A percentile compares a stretch with the other conserved stretches of the same genome.
phyloP scores from a whole-genome alignment of 2,329 filamentous ascomycete genomes.

The Aspergillus brunneoviolaceus region DNA sequence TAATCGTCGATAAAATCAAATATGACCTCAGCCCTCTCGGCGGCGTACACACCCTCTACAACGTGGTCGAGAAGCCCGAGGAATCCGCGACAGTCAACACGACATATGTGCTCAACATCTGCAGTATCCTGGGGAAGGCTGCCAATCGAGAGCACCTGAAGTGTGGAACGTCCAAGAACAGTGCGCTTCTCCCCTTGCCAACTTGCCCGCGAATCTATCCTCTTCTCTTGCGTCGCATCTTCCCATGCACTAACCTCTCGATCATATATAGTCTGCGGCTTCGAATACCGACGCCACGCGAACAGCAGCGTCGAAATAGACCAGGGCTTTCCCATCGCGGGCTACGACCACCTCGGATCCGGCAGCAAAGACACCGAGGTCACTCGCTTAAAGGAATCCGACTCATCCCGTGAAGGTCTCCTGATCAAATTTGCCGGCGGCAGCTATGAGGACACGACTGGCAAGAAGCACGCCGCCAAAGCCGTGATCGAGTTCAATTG shows the following conservation, averaged over 20 bases:
- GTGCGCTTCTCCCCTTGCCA: conserved; percentile 23
- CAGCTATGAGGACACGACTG: conserved; percentile 48
- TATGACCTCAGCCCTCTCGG: conserved; percentile 41
- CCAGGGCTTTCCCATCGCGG: conserved; percentile 71
- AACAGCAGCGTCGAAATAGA: conserved; percentile 52
- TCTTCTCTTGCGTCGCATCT: neutral
- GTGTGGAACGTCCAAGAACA: conserved; percentile 37
- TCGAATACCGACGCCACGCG: conserved; percentile 57
- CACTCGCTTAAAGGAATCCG: conserved; percentile 64
- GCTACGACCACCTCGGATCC: conserved; percentile 60
- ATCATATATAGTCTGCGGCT: conserved; percentile 66
- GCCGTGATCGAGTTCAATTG: conserved; percentile 86
- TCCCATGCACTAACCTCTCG: neutral
- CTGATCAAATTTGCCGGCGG: conserved; percentile 66
- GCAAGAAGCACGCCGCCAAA: conserved; percentile 56
- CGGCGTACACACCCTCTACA: conserved; percentile 38
- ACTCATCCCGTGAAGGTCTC: conserved; percentile 70
- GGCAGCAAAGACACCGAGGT: conserved; percentile 58
- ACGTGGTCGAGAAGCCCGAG: conserved; percentile 29
- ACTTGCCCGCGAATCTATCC: neutral
- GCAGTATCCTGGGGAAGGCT: conserved; percentile 30
- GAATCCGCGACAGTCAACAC: conserved; percentile 31
- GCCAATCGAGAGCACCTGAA: conserved; percentile 27
- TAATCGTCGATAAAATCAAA: conserved; percentile 37
- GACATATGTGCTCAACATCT: conserved; percentile 40